phyloP scores from a whole-genome alignment of 148 eudicot species.

The Rheum nobile region DNA sequence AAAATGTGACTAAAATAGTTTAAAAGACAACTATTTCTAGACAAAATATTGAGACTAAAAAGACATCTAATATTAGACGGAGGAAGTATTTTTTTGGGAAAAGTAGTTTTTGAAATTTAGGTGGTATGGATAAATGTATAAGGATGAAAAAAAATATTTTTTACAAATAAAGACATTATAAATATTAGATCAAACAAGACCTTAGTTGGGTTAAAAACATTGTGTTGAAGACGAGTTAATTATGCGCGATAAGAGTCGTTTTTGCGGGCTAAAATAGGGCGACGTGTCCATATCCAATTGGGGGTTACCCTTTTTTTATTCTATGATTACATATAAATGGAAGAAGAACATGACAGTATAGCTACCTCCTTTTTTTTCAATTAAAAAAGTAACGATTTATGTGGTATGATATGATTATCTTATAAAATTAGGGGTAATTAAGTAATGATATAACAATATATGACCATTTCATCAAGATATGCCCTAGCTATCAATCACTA shows the following conservation, averaged over 20 bases:
- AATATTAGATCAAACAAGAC: too few species aligned
- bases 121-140: too few species aligned
- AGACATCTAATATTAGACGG: too few species aligned
- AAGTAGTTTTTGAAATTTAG: too few species aligned
- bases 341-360: constrained; percentile 11
- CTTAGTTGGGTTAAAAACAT: not conserved
- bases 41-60: too few species aligned
- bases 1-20: too few species aligned
- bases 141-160: too few species aligned
- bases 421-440: constrained; percentile 13
- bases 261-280: not conserved
- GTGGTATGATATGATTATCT: constrained; percentile 16
- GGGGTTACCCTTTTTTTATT: not conserved
- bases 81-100: too few species aligned
- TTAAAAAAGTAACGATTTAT: constrained; percentile 11
- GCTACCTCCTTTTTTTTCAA: constrained; percentile 22
- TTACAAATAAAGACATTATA: too few species aligned
- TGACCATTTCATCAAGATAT: constrained; percentile 24
- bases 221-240: not conserved
- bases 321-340: not conserved
- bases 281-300: not conserved
- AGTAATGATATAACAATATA: constrained; percentile 25
- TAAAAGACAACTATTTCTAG: too few species aligned
- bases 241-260: not conserved
- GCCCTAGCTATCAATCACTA: constrained; percentile 7